Evolutionary conservation across 257 asterid species (phyloP).

Genomic region (Scutellaria baicalensis): DNA sequence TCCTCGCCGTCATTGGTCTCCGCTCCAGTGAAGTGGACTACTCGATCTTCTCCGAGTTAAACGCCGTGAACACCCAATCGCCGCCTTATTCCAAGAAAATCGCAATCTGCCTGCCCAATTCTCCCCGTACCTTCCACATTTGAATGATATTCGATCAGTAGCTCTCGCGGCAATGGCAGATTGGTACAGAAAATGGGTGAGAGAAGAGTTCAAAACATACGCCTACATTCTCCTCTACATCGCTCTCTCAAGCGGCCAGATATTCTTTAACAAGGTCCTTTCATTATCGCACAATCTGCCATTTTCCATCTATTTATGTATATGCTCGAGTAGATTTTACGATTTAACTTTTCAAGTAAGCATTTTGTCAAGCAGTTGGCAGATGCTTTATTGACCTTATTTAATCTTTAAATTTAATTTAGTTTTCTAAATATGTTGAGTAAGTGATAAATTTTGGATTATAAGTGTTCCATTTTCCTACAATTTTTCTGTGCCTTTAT

Average conservation of each 20-base stretch:
- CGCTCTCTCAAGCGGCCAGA: constrained; percentile 96
- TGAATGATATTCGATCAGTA: constrained; percentile 4
- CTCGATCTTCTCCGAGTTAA: no score
- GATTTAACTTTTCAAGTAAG: background rate
- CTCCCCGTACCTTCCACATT: background rate
- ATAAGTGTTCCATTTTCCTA: background rate
- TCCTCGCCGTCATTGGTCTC: no score
- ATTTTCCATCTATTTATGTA: background rate
- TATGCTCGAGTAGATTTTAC: background rate
- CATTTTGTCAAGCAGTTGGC: constrained; percentile 12
- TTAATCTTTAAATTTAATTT: background rate
- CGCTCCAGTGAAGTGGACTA: no score
- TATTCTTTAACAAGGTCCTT: constrained; percentile 91
- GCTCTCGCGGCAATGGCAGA: constrained; percentile 57
- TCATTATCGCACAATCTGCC: background rate
- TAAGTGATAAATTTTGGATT: background rate
- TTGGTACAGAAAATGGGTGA: constrained; percentile 41
- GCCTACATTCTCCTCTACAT: constrained; percentile 82
- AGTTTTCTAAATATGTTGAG: background rate
- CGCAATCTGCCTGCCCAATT: background rate
- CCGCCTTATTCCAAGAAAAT: no score
- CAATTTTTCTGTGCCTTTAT: background rate
- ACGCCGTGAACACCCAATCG: background rate
- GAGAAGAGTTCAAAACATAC: constrained; percentile 53
- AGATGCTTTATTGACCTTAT: background rate